Base-by-base conservation (phyloP, 169 alveolate genomes). In the Pseudocohnilembus persalinus region DNA sequence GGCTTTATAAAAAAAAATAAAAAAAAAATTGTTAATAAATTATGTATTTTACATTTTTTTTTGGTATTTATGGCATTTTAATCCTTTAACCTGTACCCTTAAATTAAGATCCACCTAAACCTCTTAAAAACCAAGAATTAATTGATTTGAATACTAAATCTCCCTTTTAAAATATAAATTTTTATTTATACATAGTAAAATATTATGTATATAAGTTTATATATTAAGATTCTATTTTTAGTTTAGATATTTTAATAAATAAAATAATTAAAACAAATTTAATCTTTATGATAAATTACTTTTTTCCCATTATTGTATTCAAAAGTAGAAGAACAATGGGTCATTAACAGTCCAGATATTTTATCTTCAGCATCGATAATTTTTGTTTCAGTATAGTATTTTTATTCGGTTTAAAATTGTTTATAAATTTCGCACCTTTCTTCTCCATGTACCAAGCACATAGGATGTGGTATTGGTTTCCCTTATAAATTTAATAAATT, bases 391-490 rank as follows among this genome's bases (percentile, higher is more conserved):
- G 91, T 76, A 20, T 76, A 83, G 6, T 88, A 84, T 29, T 81
- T 85, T 33, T 29, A 73, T 25, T 84, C 90, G 30, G 89, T 65
- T 49, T 81, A 77, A 20, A 92, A 72, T 25, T 94, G 91, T 34
- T 84, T 91, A 75, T 78, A 73, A 25, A 84, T n/a, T 35, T 89
- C 85, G 6, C 94, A 73, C 49, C 93, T 92, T 72, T 96, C 92
- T 90, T 96, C 97, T 30, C 97, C 97, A 84, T 96, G 97, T 29
- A 96, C 89, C 27, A 96, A 89, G 89, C 83, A 86, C 97, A 94
- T 95, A 27, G 97, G 97, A 83, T 95, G 92, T 77, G 94, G 94
- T 27, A 84, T 88, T 30, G 98, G 98, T 1, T 30, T 31, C 97
- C 98, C 20, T n/a, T n/a, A n/a, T n/a, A n/a, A n/a, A n/a, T n/a